Base-by-base conservation (phyloP, 768 basidiomycete genomes). In the Tulasnella sp. region DNA sequence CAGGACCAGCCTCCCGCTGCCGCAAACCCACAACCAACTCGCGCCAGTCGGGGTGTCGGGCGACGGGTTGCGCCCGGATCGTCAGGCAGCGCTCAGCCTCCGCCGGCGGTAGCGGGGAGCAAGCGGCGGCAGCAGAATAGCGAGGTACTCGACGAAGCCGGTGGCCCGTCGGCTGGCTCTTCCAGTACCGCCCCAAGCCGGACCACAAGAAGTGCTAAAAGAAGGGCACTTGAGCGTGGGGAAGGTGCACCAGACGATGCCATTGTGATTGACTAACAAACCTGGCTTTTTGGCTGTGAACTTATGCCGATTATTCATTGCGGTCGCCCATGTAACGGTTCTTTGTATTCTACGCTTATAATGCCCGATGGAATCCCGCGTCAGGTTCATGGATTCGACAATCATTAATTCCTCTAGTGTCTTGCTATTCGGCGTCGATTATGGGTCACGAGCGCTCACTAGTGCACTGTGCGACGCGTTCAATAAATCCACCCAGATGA, bases 211-310 rank as follows among this genome's bases (percentile, higher is more conserved):
- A 74, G 73, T n/a, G 39, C 73, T 23, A 74, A 74, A 48, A 44
- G 73, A 74, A 74, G 73, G 44, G 42, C 73, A 13, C 13, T 67
- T 11, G 61, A 67, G 16, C 61, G 61, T 40, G 73, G 42, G 1
- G 44, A 46, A 18, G 73, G 44, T n/a, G 26, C 73, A 18, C 23
- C 44, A 10, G 73, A 51, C 73, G 73, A 74, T 44, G 51, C 46
- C 23, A 74, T 74, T 42, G 73, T 51, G n/a, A 74, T 74, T 26
- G 73, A 74, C 40, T 74, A 20, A 74, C 15, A 39, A 32, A 32
- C 5, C 26, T 67, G 26, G n/a, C 32, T 67, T 32, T 26, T 29
- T n/a, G n/a, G 20, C 61, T 67, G 20, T 26, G 32, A n/a, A 67
- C 32, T 29, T 26, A 16, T 57, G 20, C 55, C 55, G 15, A 26